These are phyloP conservation scores for Citrus sp. DNA, from an alignment of 345 rosid genomes.

Conservation along the genomic window DNA sequence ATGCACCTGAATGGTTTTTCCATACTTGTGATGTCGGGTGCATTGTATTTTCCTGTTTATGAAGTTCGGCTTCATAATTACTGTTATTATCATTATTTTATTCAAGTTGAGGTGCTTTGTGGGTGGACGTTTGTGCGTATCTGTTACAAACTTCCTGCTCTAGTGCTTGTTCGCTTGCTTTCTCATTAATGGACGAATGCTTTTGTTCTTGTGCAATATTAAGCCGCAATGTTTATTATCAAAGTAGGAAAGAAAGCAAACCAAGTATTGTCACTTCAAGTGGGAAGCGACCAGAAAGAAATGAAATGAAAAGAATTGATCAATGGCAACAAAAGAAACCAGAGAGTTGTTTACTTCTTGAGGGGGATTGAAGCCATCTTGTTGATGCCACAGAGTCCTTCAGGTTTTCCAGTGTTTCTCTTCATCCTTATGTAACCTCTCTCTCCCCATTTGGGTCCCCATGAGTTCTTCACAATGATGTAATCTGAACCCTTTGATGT, in stretches of 20 bases:
- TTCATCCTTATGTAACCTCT: constrained; percentile 37
- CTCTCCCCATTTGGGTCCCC: constrained; percentile 47
- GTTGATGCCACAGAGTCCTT: constrained; percentile 47
- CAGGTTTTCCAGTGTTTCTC: constrained; percentile 36
- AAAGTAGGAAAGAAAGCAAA: not conserved
- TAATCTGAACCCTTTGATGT: constrained; percentile 26
- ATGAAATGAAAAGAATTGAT: not conserved
- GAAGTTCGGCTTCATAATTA: not conserved
- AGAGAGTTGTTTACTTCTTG: constrained; percentile 10
- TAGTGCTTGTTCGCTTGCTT: not conserved
- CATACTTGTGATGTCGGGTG: not conserved
- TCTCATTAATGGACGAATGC: not conserved
- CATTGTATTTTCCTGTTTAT: not conserved
- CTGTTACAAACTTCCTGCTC: not conserved
- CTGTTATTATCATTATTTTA: not conserved
- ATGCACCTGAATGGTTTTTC: not conserved
- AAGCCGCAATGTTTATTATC: not conserved
- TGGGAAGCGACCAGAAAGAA: not conserved
- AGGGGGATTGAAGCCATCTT: constrained; percentile 42
- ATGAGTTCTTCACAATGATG: constrained; percentile 41
- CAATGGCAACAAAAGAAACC: not conserved
- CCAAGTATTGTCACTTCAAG: not conserved
- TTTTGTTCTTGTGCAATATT: not conserved
- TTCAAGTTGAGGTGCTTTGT: not conserved
- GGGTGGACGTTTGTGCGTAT: not conserved